Evolutionary conservation across 345 rosid genomes (phyloP).

Genomic region (Arabidopsis arenosa): DNA sequence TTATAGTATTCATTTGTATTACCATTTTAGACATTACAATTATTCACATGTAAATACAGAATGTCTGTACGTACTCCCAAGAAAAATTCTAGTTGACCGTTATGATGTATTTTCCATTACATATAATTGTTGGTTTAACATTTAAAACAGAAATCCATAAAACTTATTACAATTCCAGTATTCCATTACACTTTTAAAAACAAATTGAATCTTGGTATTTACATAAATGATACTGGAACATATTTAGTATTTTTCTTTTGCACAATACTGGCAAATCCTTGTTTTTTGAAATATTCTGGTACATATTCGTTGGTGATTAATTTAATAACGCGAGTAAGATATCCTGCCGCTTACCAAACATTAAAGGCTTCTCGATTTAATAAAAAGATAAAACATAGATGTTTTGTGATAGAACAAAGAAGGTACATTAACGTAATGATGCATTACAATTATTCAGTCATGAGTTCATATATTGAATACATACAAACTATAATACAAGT

Average conservation of each 20-base stretch:
- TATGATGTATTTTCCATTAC: too few species aligned
- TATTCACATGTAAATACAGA: not conserved
- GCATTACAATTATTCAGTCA: constrained; percentile 35
- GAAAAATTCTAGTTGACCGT: too few species aligned
- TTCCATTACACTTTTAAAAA: too few species aligned
- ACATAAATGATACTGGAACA: not conserved
- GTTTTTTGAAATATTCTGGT: not conserved
- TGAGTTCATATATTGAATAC: constrained; percentile 25
- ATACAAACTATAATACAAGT: constrained; percentile 37
- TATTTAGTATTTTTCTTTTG: not conserved
- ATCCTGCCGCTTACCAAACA: constrained; percentile 5
- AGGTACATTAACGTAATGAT: constrained; percentile 16
- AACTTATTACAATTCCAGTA: too few species aligned
- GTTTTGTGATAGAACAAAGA: constrained; percentile 17
- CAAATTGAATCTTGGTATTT: too few species aligned
- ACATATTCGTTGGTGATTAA: constrained; percentile 1
- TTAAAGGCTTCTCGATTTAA: constrained; percentile 4
- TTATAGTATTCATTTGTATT: not conserved
- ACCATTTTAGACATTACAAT: not conserved
- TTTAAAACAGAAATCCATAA: too few species aligned
- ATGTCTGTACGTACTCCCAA: too few species aligned
- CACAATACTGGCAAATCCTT: not conserved
- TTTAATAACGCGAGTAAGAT: not conserved
- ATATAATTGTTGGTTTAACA: too few species aligned
- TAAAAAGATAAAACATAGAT: not conserved